Conservation (phyloP, 2,329 filamentous ascomycete species). For the Phoma sp. region DNA sequence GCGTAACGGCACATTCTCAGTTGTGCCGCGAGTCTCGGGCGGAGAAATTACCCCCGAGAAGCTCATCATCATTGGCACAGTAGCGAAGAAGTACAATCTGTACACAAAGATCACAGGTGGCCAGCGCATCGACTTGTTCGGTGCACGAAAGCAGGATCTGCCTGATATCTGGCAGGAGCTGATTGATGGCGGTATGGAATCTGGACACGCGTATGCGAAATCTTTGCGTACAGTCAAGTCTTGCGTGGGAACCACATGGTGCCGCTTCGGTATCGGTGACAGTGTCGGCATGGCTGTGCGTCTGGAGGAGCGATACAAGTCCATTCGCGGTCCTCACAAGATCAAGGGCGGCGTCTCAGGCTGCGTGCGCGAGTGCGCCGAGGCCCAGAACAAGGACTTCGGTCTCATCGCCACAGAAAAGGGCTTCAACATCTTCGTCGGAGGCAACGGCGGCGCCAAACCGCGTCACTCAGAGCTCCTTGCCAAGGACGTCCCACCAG, state of each 20-base stretch:
- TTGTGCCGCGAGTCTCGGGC: conserved; percentile 80
- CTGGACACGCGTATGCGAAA: conserved; percentile 90
- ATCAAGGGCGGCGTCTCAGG: conserved; percentile 89
- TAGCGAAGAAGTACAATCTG: conserved; percentile 81
- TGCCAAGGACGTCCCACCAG: conserved; percentile 82
- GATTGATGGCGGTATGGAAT: conserved; percentile 85
- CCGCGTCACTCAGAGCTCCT: conserved; percentile 82
- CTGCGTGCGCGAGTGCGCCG: conserved; percentile 90
- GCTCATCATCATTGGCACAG: conserved; percentile 80
- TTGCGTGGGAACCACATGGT: conserved; percentile 92
- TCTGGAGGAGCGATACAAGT: conserved; percentile 89
- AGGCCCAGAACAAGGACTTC: conserved; percentile 93
- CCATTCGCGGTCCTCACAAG: conserved; percentile 86
- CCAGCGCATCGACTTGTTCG: conserved; percentile 92
- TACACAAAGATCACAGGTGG: conserved; percentile 94
- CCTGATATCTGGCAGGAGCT: conserved; percentile 81
- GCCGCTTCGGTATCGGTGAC: conserved; percentile 85
- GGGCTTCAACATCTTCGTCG: conserved; percentile 91
- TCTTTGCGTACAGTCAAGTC: conserved; percentile 88
- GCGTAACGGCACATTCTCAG: conserved; percentile 87
- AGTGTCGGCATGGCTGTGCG: conserved; percentile 89
- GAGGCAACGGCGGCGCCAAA: conserved; percentile 86
- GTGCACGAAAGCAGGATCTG: conserved; percentile 85
- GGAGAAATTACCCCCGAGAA: conserved; percentile 90
- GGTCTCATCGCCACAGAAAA: conserved; percentile 91